A percentile compares a stretch with the other conserved stretches of the same genome.
These are phyloP conservation scores for Friedmanniomyces endolithicus DNA, from an alignment of 495 filamentous ascomycete species.

Conservation along the genomic window DNA sequence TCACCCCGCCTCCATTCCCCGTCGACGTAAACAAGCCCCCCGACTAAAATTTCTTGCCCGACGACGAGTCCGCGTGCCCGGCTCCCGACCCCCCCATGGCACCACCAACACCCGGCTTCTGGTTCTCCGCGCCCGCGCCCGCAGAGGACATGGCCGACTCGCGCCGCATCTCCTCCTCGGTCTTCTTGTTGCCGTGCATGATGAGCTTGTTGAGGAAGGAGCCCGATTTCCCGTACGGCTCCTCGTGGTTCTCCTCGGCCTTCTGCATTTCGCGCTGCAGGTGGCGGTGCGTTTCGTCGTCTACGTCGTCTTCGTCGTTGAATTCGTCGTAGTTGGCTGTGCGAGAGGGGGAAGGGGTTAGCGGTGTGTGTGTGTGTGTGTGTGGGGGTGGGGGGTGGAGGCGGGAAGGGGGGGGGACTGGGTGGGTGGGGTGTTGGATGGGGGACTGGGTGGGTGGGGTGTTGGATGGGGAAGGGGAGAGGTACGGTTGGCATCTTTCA, in stretches of 20 bases:
- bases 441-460: neutral
- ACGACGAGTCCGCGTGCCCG: neutral
- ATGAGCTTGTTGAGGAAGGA: slow-evolving; percentile 18
- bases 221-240: slow-evolving; percentile 9
- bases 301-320: slow-evolving; percentile 12
- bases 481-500: slow-evolving; percentile 16
- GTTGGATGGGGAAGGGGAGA: neutral
- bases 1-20: neutral
- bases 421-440: slow-evolving; percentile 3
- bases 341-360: neutral
- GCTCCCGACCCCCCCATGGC: neutral
- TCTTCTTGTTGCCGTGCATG: slow-evolving; percentile 20
- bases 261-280: slow-evolving; percentile 10
- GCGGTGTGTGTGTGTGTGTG: no score
- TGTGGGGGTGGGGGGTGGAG: neutral
- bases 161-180: slow-evolving; percentile 6
- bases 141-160: neutral
- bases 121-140: neutral
- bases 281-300: slow-evolving; percentile 15
- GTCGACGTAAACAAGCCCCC: neutral
- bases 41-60: neutral
- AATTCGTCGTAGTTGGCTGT: slow-evolving; percentile 16
- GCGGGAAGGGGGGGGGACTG: neutral
- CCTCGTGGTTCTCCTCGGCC: slow-evolving; percentile 9
- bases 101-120: neutral